Evolutionary conservation across 768 basidiomycete genomes (phyloP).

Genomic region (Mycena vulgaris): DNA sequence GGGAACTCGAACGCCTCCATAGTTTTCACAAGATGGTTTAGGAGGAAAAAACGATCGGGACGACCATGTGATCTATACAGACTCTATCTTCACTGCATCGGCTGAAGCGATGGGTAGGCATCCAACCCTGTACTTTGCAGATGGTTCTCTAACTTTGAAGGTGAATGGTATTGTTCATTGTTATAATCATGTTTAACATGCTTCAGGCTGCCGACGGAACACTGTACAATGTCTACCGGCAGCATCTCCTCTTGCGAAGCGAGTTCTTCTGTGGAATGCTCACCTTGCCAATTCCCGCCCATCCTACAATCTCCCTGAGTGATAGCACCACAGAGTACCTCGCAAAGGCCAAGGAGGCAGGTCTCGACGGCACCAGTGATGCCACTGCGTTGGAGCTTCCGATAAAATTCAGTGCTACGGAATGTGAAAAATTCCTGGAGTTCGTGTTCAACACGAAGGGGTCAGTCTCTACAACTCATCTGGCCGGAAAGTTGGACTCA

Average conservation of each 20-base stretch:
- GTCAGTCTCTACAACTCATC: no score
- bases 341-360: neutral
- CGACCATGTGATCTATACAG: neutral
- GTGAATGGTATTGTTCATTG: neutral
- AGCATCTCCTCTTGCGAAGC: neutral
- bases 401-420: neutral
- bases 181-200: neutral
- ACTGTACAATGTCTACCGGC: neutral
- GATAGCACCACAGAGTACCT: neutral
- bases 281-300: conserved; percentile 12
- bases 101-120: conserved; percentile 1
- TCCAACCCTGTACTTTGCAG: neutral
- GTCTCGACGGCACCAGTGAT: conserved; percentile 7
- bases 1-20: conserved; percentile 2
- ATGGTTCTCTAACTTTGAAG: conserved; percentile 11
- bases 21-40: no score
- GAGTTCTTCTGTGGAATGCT: conserved; percentile 6
- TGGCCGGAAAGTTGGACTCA: no score
- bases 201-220: neutral
- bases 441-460: conserved; percentile 5
- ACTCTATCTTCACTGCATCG: neutral
- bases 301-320: neutral
- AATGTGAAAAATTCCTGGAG: conserved; percentile 9
- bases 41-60: no score
- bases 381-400: neutral